Conservation (phyloP, 768 basidiomycete species). For the Lenzites betulinus region DNA sequence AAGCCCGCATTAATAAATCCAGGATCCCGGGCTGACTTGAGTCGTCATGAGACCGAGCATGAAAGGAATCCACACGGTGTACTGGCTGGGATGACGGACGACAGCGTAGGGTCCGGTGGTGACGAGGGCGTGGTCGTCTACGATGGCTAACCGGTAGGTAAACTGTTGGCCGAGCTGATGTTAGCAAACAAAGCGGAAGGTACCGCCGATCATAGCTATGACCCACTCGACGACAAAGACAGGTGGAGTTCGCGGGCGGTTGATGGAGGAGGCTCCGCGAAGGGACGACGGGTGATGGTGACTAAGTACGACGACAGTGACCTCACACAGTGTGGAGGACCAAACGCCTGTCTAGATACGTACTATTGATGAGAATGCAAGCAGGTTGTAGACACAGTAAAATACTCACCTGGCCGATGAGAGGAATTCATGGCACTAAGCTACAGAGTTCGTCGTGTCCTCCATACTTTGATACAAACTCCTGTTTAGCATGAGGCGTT, state of each 20-base stretch:
- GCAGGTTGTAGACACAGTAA: too few species aligned
- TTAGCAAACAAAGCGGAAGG: slow-evolving; percentile 4
- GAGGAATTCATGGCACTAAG: neutral
- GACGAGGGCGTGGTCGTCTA: slow-evolving; percentile 18
- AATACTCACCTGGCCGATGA: neutral
- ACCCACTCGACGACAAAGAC: neutral
- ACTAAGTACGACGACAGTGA: neutral
- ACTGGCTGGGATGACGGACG: slow-evolving; percentile 26
- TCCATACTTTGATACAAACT: neutral
- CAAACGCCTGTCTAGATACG: neutral
- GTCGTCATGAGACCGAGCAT: neutral
- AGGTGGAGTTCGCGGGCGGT: neutral
- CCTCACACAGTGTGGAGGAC: neutral
- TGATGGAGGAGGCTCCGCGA: neutral
- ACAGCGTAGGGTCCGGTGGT: slow-evolving; percentile 18
- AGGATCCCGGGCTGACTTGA: neutral
- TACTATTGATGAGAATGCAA: too few species aligned
- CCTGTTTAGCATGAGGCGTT: too few species aligned
- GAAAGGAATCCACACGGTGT: slow-evolving; percentile 10
- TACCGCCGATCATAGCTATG: neutral
- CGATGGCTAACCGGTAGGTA: slow-evolving; percentile 20
- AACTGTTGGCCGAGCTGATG: slow-evolving; percentile 19
- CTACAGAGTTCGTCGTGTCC: neutral
- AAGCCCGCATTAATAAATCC: slow-evolving; percentile 2
- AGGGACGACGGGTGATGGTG: neutral